phyloP scores from a whole-genome alignment of 2,329 filamentous ascomycete species.

The Davidsoniella neocaledoniae region DNA sequence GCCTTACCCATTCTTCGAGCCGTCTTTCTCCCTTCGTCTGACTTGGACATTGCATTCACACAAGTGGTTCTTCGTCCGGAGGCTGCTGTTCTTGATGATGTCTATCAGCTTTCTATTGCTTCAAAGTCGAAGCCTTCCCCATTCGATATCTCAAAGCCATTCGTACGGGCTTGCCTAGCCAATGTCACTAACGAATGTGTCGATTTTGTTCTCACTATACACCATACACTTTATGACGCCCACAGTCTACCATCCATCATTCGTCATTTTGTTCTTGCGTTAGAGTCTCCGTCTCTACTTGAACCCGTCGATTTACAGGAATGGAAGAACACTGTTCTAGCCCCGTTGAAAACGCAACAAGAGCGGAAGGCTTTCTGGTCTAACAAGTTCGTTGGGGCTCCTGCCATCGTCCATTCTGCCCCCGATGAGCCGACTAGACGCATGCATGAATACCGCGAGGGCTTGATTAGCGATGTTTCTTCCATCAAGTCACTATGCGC shows the following conservation, averaged over 20 bases:
- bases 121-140: not conserved
- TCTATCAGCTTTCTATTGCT: not conserved
- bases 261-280: constrained; percentile 18
- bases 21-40: constrained; percentile 36
- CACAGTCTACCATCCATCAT: constrained; percentile 55
- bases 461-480: constrained; percentile 25
- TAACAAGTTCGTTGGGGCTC: constrained; percentile 20
- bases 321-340: constrained; percentile 18
- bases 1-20: constrained; percentile 53
- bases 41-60: constrained; percentile 34
- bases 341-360: constrained; percentile 5
- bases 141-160: not conserved
- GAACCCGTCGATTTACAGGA: constrained; percentile 12
- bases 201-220: constrained; percentile 42
- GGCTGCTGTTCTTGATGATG: not conserved
- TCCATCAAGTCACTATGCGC: constrained; percentile 22
- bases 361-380: constrained; percentile 25
- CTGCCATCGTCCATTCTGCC: constrained; percentile 15
- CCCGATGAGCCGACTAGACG: constrained; percentile 27
- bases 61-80: constrained; percentile 39
- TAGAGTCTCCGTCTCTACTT: constrained; percentile 13
- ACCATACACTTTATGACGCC: constrained; percentile 81
- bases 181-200: constrained; percentile 15
- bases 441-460: not conserved
- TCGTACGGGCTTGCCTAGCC: constrained; percentile 8